phyloP scores from a whole-genome alignment of 108 stramenopile genomes.

The Fistulifera solaris region DNA sequence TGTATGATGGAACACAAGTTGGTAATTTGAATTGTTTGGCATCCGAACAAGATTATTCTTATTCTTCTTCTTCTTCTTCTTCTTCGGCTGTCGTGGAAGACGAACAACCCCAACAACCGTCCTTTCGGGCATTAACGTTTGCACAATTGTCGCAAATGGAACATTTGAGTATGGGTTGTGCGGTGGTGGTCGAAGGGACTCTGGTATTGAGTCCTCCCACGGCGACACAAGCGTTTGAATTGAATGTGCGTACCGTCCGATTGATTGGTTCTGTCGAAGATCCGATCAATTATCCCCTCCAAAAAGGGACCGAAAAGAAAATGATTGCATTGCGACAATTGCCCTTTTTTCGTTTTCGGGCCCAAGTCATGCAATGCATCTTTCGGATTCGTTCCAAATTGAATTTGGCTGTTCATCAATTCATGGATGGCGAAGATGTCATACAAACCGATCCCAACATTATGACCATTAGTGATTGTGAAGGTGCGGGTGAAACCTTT shows the following conservation, averaged over 20 bases:
- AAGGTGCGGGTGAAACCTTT: constrained; percentile 93
- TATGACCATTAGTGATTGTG: constrained; percentile 82
- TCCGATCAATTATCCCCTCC: constrained; percentile 43
- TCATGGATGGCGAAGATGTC: constrained; percentile 51
- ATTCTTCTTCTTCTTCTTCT: no score
- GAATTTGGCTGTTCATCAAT: constrained; percentile 53
- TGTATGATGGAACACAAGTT: constrained; percentile 55
- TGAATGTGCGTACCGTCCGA: constrained; percentile 29
- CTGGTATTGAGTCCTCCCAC: constrained; percentile 48
- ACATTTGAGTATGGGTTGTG: constrained; percentile 37
- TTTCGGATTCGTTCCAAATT: constrained; percentile 51
- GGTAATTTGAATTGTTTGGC: constrained; percentile 40
- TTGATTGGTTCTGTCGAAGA: constrained; percentile 52
- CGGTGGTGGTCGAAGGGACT: constrained; percentile 36
- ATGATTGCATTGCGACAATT: constrained; percentile 35
- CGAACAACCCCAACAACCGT: constrained; percentile 4
- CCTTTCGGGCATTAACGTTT: constrained; percentile 24
- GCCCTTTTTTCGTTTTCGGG: constrained; percentile 45
- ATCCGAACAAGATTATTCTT: no score
- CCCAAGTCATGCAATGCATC: constrained; percentile 41
- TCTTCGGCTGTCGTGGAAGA: constrained; percentile 11
- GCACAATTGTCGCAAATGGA: constrained; percentile 34
- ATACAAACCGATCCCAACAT: constrained; percentile 59
- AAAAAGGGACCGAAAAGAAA: constrained; percentile 60
- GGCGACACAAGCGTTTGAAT: constrained; percentile 52